These are phyloP conservation scores for Gelatoporia subvermispora DNA, from an alignment of 768 basidiomycete species.

Conservation along the genomic window DNA sequence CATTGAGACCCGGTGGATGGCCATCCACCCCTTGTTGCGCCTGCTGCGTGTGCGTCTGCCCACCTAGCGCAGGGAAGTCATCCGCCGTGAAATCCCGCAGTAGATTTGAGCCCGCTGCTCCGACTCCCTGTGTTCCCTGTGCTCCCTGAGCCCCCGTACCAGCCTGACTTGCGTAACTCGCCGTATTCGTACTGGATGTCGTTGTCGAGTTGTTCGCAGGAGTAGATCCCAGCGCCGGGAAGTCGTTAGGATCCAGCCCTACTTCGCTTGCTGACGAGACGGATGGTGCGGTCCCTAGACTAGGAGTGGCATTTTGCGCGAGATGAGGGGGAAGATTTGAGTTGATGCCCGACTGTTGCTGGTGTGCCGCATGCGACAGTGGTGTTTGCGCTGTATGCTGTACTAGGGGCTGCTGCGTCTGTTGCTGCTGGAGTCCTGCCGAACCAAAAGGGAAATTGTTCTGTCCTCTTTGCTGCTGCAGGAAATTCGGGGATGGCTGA, in stretches of 20 bases:
- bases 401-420: conserved; percentile 22
- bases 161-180: conserved; percentile 82
- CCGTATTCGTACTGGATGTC: conserved; percentile 35
- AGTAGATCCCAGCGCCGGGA: conserved; percentile 77
- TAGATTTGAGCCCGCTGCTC: conserved; percentile 34
- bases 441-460: conserved; percentile 67
- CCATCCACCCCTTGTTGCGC: conserved; percentile 29
- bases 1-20: conserved; percentile 78
- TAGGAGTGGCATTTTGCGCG: conserved; percentile 41
- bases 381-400: conserved; percentile 22
- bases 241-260: conserved; percentile 81
- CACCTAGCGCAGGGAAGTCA: conserved; percentile 85
- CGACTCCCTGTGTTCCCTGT: conserved; percentile 26
- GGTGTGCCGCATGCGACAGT: conserved; percentile 31
- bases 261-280: conserved; percentile 68
- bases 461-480: conserved; percentile 61
- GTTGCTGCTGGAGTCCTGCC: conserved; percentile 51
- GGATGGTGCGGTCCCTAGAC: conserved; percentile 47
- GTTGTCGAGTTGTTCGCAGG: conserved; percentile 40
- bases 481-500: conserved; percentile 57
- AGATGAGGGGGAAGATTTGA: conserved; percentile 54
- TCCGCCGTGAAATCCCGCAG: conserved; percentile 77
- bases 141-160: conserved; percentile 50
- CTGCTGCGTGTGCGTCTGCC: conserved; percentile 45
- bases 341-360: conserved; percentile 42